Base-by-base conservation (phyloP, 106 monocot genomes). In the Chionographis japonica region DNA sequence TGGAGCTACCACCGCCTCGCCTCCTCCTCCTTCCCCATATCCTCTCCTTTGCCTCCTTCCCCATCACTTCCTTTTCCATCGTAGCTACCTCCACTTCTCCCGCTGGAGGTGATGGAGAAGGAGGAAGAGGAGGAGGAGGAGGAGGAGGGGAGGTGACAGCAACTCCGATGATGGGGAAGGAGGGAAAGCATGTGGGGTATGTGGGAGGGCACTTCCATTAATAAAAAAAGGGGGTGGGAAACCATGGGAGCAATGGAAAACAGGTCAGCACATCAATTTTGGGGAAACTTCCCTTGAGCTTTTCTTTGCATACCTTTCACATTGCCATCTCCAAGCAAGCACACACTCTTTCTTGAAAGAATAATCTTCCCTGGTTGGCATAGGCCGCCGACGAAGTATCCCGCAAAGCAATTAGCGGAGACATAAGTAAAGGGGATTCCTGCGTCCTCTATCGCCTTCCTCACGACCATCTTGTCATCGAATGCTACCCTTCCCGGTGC, bases 381-480 rank as follows among this genome's bases (percentile, higher is more conserved):
- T 3, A 88, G 72, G 37, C 87, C 77, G 2, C 83, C 87, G 42
- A 80, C 72, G 36, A 88, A 84, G 72, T 88, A 88, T 0, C 87
- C 87, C 39, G 80, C 80, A 58, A 84, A 88, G 56, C 87, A 88
- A 20, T 74, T 68, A 3, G 77, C 77, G 12, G 80, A 84, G 71
- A 88, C 57, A 43, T 84, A 84, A 12, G 87, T 88, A 75, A 71
- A 78, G 11, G 83, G 80, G 12, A 88, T 83, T 10, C 65, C 59
- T 10, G 87, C 77, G 2, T 69, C 83, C 63, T 84, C 77, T 15
- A 88, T 75, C 0, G 77, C 83, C 56, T 72, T 78, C 50, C 87
- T 83, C 59, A 88, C 74, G 5, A 46, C 54, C 87, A 88, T 80
- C 68, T 88, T 88, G 27, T 88, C 83, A 8, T 80, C 83, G 50